phyloP scores from a whole-genome alignment of 805 yeast species.

The Yarrowia porcina region DNA sequence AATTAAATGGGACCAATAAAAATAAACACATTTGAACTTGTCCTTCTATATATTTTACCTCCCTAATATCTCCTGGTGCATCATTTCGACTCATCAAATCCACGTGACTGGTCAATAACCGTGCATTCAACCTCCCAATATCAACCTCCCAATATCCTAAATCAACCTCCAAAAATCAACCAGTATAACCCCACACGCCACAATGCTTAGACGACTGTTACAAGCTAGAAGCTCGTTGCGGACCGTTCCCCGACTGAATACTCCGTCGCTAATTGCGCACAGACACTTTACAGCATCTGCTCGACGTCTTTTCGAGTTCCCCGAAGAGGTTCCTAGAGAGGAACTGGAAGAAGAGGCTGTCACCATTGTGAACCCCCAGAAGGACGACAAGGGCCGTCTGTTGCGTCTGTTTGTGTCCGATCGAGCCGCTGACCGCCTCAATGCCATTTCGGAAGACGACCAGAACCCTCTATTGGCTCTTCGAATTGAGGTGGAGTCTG shows the following conservation, averaged over 20 bases:
- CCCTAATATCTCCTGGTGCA: too few species aligned
- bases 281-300: constrained; percentile 12
- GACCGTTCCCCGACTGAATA: background rate
- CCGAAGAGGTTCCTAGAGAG: constrained; percentile 19
- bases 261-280: background rate
- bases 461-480: constrained; percentile 59
- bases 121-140: constrained; percentile 6
- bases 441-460: constrained; percentile 51
- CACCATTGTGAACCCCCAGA: constrained; percentile 35
- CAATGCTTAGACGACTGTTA: constrained; percentile 5
- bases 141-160: background rate
- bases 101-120: background rate
- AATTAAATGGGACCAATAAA: background rate
- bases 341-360: background rate
- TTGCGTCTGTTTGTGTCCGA: constrained; percentile 40
- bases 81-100: background rate
- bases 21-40: too few species aligned
- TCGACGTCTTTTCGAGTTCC: constrained; percentile 16
- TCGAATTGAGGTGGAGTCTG: constrained; percentile 79
- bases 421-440: constrained; percentile 49
- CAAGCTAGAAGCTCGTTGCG: constrained; percentile 4
- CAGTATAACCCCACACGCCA: constrained; percentile 5
- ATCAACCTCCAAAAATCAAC: too few species aligned
- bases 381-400: constrained; percentile 39
- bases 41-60: too few species aligned